Evolutionary conservation across 768 basidiomycete genomes (phyloP), one percentile per base, ranked within the genome.

Genomic region (Fistulinella prunicolor): DNA sequence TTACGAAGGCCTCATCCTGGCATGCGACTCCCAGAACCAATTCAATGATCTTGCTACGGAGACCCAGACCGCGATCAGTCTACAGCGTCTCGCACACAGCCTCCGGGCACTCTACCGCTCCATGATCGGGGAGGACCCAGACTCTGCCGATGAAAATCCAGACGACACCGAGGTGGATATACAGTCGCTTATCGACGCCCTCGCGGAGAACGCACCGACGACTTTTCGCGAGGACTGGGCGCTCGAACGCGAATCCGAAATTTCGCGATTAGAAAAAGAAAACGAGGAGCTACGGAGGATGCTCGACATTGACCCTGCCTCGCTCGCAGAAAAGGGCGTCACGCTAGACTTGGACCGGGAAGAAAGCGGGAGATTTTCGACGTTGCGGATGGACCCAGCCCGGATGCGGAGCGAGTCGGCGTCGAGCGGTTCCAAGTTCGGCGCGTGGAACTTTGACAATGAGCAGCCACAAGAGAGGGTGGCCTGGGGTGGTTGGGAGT

Each of bases 231-330:
- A 76, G 35, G 93, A 98, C 66, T 97, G 95, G 90, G 85, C 89
- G 2, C 54, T 85, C 49, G 89, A 92, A 65, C 79, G 96, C 51
- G 95, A 98, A 64, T 70, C 72, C 52, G 96, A 98, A 70, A 90
- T 99, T 44, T 60, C 76, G 9, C 78, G 94, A 41, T 70, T 99
- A 36, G 85, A 86, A 65, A 71, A 71, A 42, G 95, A 98, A 70
- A 99, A 99, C 62, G 77, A 80, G 37, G 77, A 82, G 47, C 70
- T 99, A 42, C 75, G 95, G 42, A 75, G 75, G 59, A 64, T 87
- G 67, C 71, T 99, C 38, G 82, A 80, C 16, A 92, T 98, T 51
- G 86, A 89, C 65, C 65, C 73, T 29, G 75, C 66, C 21, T 75
- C 71, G 34, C 71, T 86, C 44, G 67, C 68, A 2, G 76, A 74